Evolutionary conservation across 306 rosid genomes (phyloP), one percentile per base, ranked within the genome.

Genomic region (Pueraria montana): DNA sequence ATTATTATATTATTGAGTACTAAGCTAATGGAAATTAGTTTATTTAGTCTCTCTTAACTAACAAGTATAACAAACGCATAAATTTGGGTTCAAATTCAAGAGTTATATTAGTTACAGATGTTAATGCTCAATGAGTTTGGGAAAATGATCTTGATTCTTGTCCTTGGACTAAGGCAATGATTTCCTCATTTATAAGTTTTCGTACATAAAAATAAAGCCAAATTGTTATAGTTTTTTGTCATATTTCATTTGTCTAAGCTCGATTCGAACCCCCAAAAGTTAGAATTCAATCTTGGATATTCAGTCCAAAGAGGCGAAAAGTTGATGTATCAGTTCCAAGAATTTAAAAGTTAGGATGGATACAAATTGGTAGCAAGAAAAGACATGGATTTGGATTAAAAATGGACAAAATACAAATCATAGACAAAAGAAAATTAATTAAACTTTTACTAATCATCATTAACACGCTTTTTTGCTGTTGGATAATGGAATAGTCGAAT

Each of bases 391-490:
- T 65, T 66, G 16, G n/a, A 4, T 18, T 38, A 1, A 66, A 21
- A 65, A 17, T 32, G 24, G 49, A 66, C 27, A 36, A 26, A 61
- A 24, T 12, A 61, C n/a, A 12, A 61, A 59, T 59, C 10, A 24
- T 59, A 24, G 36, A 12, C n/a, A 24, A 36, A n/a, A 32, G 48
- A 5, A 3, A 65, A 65, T 16, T 63, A 36, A 36, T 65, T 17
- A 17, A 65, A 65, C 26, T 65, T 65, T 11, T 65, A 65, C 48
- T 18, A 65, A 65, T 32, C 48, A 65, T 36, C 5, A 65, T 65
- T 34, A 32, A 32, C 72, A 32, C 26, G 36, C 21, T 34, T 34
- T 5, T 65, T 9, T 17, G 2, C 16, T 8, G 4, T 32, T 64
- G 23, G 70, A 32, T 64, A 10, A 49, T 34, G 8, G 72, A 66